Base-by-base conservation (phyloP, 2,329 filamentous ascomycete species). In the Talaromyces sp. region DNA sequence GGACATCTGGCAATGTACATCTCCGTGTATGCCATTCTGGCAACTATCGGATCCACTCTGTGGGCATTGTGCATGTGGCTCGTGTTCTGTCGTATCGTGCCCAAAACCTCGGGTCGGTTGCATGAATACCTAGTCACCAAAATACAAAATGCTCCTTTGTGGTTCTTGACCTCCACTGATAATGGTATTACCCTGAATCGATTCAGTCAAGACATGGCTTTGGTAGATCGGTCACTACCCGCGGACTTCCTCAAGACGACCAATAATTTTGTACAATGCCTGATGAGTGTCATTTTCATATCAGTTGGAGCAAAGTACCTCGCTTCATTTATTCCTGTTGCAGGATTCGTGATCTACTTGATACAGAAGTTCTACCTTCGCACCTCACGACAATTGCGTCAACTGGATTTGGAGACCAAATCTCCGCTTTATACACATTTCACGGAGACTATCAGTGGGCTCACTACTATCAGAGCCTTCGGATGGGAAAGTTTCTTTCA, bases 351-450 rank as follows among this genome's bases (percentile, higher is more conserved):
- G 0, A 64, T 87, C 0, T 87, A 82, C 64, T 65, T 77, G 2
- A 72, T 88, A 0, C 85, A 88, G 65, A 82, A 78, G 60, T 80
- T 86, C 56, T 88, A 89, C 67, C 78, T 89, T 2, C 79, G 83
- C 0, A 88, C 86, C 0, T 88, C 85, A 0, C 77, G 85, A 0
- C 86, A 88, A 71, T 71, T 89, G 9, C 81, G 87, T 54, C 78
- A 87, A 27, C 72, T 89, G 4, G 87, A 89, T 58, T 79, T 89
- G 0, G 87, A 89, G 71, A 81, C 83, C 1, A 88, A 88, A 68
- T 82, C 82, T 0, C 85, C 85, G 0, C 74, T 88, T 0, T 87
- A 84, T 75, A 83, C 79, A 19, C 77, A 87, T 64, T 87, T 87
- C 67, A 77, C 82, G 22, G 85, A 87, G 66, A 83, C 82, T 2